Evolutionary conservation across 2,329 filamentous ascomycete genomes (phyloP), one percentile per base, ranked within the genome.

Genomic region (Diaporthe ampelina): DNA sequence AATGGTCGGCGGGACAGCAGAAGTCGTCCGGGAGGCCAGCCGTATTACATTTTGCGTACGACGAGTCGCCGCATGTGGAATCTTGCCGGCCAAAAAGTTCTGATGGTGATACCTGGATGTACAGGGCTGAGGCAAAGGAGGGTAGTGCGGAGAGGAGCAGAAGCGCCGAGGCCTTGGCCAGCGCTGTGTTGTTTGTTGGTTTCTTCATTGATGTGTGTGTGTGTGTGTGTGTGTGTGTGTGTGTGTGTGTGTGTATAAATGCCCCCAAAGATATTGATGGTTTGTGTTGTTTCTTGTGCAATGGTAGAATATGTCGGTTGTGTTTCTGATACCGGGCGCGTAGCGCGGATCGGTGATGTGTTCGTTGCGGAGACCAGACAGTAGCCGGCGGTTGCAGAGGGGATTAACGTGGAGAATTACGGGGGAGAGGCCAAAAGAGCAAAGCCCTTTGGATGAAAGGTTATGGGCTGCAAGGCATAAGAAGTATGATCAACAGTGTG

Each of bases 21-120:
- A 95, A 94, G 80, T 88, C 86, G 69, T 84, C 85, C 1, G 93
- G 92, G 29, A 94, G 86, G 40, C 84, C 85, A 37, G 83, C 75
- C 72, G 82, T 80, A 32, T 87, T 82, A 80, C 93, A 94, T 77
- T 86, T 85, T 24, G 83, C 81, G 73, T 90, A 87, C 68, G 74
- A 72, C 7, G 74, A 69, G 59, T 74, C 74, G 54, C 74, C 74
- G 21, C 74, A 75, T 68, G 74, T 68, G 57, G 74, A 75, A 29
- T 52, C 45, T 40, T 68, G 63, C 32, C 74, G 74, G 68, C 43
- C 35, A 54, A 72, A 67, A 26, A 75, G 56, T 45, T 72, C 54
- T 48, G 59, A 58, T 59, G 73, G 65, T 52, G 57, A 56, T 73
- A 40, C 43, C 4, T 70, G 74, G 54, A 68, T 71, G 59, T 70